These are phyloP conservation scores for Aspergillus fischeri DNA, from an alignment of 2,329 filamentous ascomycete genomes.

Conservation along the genomic window DNA sequence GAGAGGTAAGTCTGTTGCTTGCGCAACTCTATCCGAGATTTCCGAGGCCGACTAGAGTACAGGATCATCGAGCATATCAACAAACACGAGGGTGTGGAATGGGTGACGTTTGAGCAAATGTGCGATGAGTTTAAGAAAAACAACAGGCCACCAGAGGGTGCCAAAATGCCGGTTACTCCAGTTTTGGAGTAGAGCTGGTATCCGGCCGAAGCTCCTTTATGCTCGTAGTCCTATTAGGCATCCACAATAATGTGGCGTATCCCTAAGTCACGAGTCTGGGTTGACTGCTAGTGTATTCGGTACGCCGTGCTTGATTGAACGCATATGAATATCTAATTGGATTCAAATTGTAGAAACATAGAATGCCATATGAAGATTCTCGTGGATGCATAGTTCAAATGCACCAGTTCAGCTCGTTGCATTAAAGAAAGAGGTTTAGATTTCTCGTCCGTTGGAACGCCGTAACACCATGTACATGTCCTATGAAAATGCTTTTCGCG, in stretches of 20 bases:
- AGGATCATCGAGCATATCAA: slow-evolving; percentile 66
- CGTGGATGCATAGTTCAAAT: not conserved
- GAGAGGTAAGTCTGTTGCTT: slow-evolving; percentile 49
- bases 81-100: slow-evolving; percentile 49
- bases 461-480: slow-evolving; percentile 22
- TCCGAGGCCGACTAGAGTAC: not conserved
- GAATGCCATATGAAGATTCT: not conserved
- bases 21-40: not conserved
- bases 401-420: not conserved
- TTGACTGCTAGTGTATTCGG: not conserved
- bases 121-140: slow-evolving; percentile 64
- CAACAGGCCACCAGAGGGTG: slow-evolving; percentile 21
- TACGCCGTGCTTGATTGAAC: not conserved
- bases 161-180: slow-evolving; percentile 22
- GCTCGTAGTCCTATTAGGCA: not conserved
- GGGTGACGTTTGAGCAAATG: slow-evolving; percentile 61
- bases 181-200: slow-evolving; percentile 4
- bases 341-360: not conserved
- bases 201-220: not conserved
- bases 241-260: not conserved
- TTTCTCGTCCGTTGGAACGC: slow-evolving; percentile 7
- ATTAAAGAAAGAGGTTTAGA: not conserved
- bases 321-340: not conserved
- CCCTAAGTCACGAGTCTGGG: no score
- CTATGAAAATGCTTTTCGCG: slow-evolving; percentile 2